Evolutionary conservation across 805 yeast genomes (phyloP).

Genomic region (Candida jianshihensis): DNA sequence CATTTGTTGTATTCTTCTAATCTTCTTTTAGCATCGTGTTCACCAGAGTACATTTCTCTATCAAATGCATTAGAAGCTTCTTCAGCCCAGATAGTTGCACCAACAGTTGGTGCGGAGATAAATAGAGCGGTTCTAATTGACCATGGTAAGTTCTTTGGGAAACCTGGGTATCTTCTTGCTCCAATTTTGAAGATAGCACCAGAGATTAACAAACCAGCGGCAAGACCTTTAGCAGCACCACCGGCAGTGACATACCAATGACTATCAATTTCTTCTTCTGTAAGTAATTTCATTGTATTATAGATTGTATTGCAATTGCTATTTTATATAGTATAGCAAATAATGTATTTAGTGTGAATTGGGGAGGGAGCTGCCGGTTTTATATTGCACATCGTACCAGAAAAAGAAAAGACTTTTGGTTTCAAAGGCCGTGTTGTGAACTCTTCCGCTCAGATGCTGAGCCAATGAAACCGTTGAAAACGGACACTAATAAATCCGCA

Average conservation of each 20-base stretch:
- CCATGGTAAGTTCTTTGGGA: constrained; percentile 40
- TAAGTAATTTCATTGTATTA: constrained; percentile 56
- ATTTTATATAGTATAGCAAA: not conserved
- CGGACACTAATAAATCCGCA: too few relatives aligned
- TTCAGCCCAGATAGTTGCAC: constrained; percentile 63
- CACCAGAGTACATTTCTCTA: constrained; percentile 47
- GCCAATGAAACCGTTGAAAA: too few relatives aligned
- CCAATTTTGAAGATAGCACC: constrained; percentile 46
- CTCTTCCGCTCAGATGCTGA: too few relatives aligned
- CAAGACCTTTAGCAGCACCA: constrained; percentile 59
- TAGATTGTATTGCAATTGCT: not conserved
- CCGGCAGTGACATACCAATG: constrained; percentile 50
- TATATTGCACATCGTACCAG: too few relatives aligned
- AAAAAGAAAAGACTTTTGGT: not conserved
- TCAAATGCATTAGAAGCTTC: constrained; percentile 65
- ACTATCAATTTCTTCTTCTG: constrained; percentile 59
- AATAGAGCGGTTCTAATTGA: constrained; percentile 57
- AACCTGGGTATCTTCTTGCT: constrained; percentile 38
- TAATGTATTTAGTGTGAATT: too few relatives aligned
- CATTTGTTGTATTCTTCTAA: constrained; percentile 45
- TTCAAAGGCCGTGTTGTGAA: too few relatives aligned
- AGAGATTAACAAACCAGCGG: constrained; percentile 51
- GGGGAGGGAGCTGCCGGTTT: too few relatives aligned
- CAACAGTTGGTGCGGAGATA: constrained; percentile 59
- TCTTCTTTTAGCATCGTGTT: constrained; percentile 29